phyloP scores from a whole-genome alignment of 495 filamentous ascomycete genomes.

The Podospora anserina region DNA sequence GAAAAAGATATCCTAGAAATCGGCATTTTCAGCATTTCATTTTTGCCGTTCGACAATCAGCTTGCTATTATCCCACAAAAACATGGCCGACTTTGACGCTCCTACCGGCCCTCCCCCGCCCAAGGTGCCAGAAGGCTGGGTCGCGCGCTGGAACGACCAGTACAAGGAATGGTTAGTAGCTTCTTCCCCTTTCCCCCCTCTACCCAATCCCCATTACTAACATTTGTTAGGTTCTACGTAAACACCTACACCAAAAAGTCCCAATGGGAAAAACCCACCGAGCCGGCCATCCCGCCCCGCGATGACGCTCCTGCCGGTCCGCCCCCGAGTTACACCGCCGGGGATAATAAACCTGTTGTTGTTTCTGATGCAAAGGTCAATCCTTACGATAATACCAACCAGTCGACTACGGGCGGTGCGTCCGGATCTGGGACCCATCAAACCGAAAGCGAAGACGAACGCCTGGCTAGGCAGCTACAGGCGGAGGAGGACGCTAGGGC shows the following conservation, averaged over 20 bases:
- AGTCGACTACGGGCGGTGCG: too few relatives aligned
- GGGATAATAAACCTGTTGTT: slow-evolving; percentile 34
- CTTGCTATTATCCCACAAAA: background rate
- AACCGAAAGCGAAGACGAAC: slow-evolving; percentile 58
- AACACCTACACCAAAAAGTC: slow-evolving; percentile 82
- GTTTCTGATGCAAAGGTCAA: slow-evolving; percentile 58
- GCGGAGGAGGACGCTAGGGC: slow-evolving; percentile 73
- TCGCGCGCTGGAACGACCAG: slow-evolving; percentile 69
- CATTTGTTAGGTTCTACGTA: slow-evolving; percentile 70
- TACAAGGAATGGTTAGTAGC: slow-evolving; percentile 71
- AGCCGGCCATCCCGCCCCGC: slow-evolving; percentile 51
- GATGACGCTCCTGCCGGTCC: slow-evolving; percentile 46
- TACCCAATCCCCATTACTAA: background rate
- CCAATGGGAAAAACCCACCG: slow-evolving; percentile 78
- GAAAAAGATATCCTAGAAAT: background rate
- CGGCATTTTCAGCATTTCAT: too few relatives aligned
- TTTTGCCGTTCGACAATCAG: background rate
- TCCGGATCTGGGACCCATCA: slow-evolving; percentile 6
- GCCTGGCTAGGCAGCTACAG: slow-evolving; percentile 72
- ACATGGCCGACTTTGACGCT: slow-evolving; percentile 62
- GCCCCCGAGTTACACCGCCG: slow-evolving; percentile 63
- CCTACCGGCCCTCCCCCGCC: slow-evolving; percentile 82
- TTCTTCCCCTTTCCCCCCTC: background rate
- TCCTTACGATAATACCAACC: slow-evolving; percentile 50
- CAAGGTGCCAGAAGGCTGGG: slow-evolving; percentile 84